These are phyloP conservation scores for Botrytis tulipae DNA, from an alignment of 2,329 filamentous ascomycete genomes.

Conservation along the genomic window DNA sequence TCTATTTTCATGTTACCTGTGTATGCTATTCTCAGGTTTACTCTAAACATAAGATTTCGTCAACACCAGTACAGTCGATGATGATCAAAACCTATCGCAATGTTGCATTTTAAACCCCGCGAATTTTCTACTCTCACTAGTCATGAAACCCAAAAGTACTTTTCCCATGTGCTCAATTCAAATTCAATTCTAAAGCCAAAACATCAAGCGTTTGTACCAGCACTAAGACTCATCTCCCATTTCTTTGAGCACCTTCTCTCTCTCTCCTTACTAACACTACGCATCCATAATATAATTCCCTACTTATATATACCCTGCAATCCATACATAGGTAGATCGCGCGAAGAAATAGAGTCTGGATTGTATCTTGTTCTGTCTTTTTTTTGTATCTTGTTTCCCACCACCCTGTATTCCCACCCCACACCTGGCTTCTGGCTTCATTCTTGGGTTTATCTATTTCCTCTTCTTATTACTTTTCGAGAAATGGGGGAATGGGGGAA, in stretches of 20 bases:
- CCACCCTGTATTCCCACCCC: too few relatives aligned
- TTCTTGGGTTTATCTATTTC: too few relatives aligned
- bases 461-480: too few relatives aligned
- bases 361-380: too few relatives aligned
- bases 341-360: neutral
- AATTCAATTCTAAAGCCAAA: neutral
- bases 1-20: neutral
- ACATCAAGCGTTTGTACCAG: neutral
- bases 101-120: neutral
- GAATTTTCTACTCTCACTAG: neutral
- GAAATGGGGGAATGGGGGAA: too few relatives aligned
- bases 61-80: neutral
- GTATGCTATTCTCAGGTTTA: neutral
- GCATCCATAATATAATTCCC: too few relatives aligned
- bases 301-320: neutral
- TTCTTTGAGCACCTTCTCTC: neutral
- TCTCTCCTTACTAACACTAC: neutral
- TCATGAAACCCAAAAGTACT: neutral
- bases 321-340: neutral
- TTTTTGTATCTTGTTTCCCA: neutral
- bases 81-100: neutral
- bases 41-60: neutral
- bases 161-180: neutral
- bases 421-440: too few relatives aligned
- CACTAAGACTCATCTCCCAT: neutral